Evolutionary conservation across 495 filamentous ascomycete species (phyloP).

Genomic region (Penicillium cosmopolitanum): DNA sequence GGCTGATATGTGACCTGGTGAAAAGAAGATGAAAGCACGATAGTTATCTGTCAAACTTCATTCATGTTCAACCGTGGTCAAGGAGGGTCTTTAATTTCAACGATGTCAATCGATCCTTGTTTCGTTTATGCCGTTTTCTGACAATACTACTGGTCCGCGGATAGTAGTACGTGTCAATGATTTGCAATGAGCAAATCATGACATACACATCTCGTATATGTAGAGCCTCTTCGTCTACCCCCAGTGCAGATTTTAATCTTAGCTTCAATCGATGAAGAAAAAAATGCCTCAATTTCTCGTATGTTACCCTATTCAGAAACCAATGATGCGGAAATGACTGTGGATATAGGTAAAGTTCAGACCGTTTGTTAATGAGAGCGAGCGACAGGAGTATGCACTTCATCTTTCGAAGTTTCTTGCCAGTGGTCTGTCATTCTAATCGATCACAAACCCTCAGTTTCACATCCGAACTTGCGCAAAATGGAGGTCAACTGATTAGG

Average conservation of each 20-base stretch:
- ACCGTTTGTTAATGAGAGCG: not conserved
- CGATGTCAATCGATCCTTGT: no score
- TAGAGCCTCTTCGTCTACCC: no score
- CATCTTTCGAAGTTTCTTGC: not conserved
- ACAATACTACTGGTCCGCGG: no score
- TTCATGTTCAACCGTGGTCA: no score
- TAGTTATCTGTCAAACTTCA: no score
- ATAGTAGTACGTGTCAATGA: no score
- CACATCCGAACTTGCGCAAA: not conserved
- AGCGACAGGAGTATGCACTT: not conserved
- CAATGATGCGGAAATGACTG: not conserved
- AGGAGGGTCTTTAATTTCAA: no score
- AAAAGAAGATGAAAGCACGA: not conserved
- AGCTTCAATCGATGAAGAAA: no score
- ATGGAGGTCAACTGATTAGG: slow-evolving; percentile 1
- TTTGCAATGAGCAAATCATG: not conserved
- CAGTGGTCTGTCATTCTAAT: not conserved
- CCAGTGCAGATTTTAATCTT: no score
- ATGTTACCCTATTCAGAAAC: not conserved
- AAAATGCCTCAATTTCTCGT: not conserved
- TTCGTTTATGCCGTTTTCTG: no score
- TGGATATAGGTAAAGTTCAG: not conserved
- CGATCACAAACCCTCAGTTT: not conserved
- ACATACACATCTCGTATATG: not conserved
- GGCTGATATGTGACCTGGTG: slow-evolving; percentile 26